These are phyloP conservation scores for Phoma sp. DNA, from an alignment of 2,329 filamentous ascomycete genomes.

Conservation along the genomic window DNA sequence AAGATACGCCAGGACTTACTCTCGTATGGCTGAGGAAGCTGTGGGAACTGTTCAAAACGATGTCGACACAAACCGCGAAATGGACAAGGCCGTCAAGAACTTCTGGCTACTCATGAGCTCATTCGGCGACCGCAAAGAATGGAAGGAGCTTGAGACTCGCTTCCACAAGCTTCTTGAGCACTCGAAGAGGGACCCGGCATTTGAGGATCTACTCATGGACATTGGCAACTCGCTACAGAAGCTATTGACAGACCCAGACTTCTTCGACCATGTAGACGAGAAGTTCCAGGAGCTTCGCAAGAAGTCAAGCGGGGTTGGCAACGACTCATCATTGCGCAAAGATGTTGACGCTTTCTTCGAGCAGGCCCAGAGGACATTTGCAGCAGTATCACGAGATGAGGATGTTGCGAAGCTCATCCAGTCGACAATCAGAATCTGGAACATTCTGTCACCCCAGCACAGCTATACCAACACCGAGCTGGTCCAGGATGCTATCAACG, in stretches of 20 bases:
- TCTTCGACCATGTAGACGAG: constrained; percentile 78
- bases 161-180: constrained; percentile 77
- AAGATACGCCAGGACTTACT: constrained; percentile 80
- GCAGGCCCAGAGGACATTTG: constrained; percentile 72
- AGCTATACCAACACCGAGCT: constrained; percentile 73
- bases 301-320: constrained; percentile 65
- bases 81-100: constrained; percentile 77
- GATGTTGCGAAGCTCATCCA: constrained; percentile 74
- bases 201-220: constrained; percentile 78
- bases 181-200: constrained; percentile 78
- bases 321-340: constrained; percentile 71
- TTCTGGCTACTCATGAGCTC: constrained; percentile 83
- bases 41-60: constrained; percentile 73
- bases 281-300: constrained; percentile 67
- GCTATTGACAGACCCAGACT: constrained; percentile 84
- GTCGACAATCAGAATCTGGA: constrained; percentile 71
- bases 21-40: constrained; percentile 73
- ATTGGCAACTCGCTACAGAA: constrained; percentile 78
- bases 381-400: constrained; percentile 73
- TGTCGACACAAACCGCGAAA: constrained; percentile 74
- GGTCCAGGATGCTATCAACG: constrained; percentile 76
- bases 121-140: constrained; percentile 76
- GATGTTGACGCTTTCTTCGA: constrained; percentile 76
- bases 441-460: constrained; percentile 72
- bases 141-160: constrained; percentile 74